A percentile compares a stretch with the other conserved stretches of the same genome.
phyloP scores from a whole-genome alignment of 768 basidiomycete species.

The Mrakia hoshinonis region DNA sequence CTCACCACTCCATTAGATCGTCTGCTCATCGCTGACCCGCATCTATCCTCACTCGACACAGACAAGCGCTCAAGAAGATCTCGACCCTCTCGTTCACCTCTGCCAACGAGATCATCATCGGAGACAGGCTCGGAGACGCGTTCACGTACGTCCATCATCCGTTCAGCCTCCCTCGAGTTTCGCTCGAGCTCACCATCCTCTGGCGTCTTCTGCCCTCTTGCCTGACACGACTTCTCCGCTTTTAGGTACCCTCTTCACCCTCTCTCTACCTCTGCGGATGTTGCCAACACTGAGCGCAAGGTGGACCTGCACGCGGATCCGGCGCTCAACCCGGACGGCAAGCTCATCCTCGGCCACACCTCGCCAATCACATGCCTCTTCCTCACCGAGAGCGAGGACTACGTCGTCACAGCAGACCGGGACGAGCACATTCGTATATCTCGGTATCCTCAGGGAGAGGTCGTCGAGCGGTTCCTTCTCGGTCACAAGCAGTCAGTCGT shows the following conservation, averaged over 20 bases:
- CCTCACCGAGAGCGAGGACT: slow-evolving; percentile 56
- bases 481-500: slow-evolving; percentile 68
- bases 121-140: slow-evolving; percentile 93
- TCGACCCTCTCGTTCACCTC: slow-evolving; percentile 59
- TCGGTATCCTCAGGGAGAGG: slow-evolving; percentile 76
- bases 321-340: slow-evolving; percentile 40
- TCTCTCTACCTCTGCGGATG: slow-evolving; percentile 32
- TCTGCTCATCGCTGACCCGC: background rate
- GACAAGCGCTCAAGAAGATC: slow-evolving; percentile 75
- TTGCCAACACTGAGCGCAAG: slow-evolving; percentile 30
- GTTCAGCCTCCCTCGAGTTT: background rate
- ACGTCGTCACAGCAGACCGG: slow-evolving; percentile 79
- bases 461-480: slow-evolving; percentile 76
- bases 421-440: slow-evolving; percentile 93
- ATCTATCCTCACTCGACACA: slow-evolving; percentile 35
- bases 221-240: background rate
- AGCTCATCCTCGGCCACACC: slow-evolving; percentile 53
- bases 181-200: slow-evolving; percentile 1
- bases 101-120: slow-evolving; percentile 62
- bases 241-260: slow-evolving; percentile 56
- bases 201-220: background rate
- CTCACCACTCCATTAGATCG: background rate
- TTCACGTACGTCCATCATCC: slow-evolving; percentile 51
- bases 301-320: slow-evolving; percentile 36
- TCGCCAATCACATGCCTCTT: slow-evolving; percentile 70